phyloP scores from a whole-genome alignment of 2,329 filamentous ascomycete genomes.

The Arthrobotrys entomopaga region DNA sequence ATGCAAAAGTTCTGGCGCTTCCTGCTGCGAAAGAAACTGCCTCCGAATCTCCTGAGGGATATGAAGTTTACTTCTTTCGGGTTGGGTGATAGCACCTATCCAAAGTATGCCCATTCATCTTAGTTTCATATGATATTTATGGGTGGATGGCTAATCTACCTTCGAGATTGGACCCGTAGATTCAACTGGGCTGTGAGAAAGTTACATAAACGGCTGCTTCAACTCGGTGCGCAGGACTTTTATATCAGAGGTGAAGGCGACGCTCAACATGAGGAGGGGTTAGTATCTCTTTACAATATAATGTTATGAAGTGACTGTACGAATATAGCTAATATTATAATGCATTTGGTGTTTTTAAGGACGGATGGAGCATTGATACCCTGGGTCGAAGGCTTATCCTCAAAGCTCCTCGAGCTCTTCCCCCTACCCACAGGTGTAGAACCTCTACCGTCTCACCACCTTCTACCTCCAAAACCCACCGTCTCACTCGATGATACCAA shows the following conservation, averaged over 20 bases:
- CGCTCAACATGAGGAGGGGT: conserved; percentile 93
- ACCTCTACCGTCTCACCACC: conserved; percentile 77
- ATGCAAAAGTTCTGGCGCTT: conserved; percentile 84
- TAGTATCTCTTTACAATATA: conserved; percentile 60
- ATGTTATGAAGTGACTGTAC: no score
- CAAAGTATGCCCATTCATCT: conserved; percentile 71
- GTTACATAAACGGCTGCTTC: conserved; percentile 81
- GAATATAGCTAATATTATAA: neutral
- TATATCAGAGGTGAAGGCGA: conserved; percentile 86
- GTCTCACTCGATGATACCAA: conserved; percentile 63
- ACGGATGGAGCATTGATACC: conserved; percentile 83
- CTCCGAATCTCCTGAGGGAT: conserved; percentile 73
- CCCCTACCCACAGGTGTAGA: conserved; percentile 74
- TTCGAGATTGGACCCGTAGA: conserved; percentile 63
- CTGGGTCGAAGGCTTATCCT: conserved; percentile 77
- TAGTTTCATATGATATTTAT: neutral
- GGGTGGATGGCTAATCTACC: conserved; percentile 35
- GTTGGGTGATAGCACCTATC: conserved; percentile 92
- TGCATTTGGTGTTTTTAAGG: conserved; percentile 64
- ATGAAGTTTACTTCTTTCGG: conserved; percentile 87
- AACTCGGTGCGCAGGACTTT: conserved; percentile 82
- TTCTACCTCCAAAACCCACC: conserved; percentile 79
- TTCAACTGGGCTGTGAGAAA: conserved; percentile 95
- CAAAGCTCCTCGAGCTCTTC: conserved; percentile 73
- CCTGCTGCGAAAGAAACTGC: conserved; percentile 80